Percentiles rank a stretch among this genome's conserved stretches.
These are phyloP conservation scores for Fusarium sarcochroum DNA, from an alignment of 2,329 filamentous ascomycete species.

Conservation along the genomic window DNA sequence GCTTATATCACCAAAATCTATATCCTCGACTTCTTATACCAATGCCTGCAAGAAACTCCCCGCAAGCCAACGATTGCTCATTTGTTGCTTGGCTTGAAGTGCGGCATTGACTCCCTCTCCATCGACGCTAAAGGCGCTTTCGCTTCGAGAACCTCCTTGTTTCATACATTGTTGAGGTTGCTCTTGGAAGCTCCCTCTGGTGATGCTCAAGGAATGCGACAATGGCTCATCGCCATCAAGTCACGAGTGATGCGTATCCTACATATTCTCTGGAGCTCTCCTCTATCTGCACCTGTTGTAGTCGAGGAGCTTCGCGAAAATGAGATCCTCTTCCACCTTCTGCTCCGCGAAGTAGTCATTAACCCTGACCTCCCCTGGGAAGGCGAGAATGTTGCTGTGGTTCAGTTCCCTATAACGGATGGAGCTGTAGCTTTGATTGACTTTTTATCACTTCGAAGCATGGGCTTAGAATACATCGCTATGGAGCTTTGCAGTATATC, in stretches of 20 bases:
- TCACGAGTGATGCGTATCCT: constrained; percentile 80
- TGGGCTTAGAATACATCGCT: constrained; percentile 86
- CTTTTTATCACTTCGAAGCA: constrained; percentile 82
- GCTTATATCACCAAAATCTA: constrained; percentile 86
- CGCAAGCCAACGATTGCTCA: constrained; percentile 90
- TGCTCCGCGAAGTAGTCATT: constrained; percentile 80
- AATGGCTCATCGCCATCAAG: constrained; percentile 79
- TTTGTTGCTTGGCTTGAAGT: constrained; percentile 88
- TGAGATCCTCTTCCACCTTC: constrained; percentile 83
- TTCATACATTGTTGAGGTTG: constrained; percentile 85
- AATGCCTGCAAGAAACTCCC: constrained; percentile 81
- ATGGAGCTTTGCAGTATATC: constrained; percentile 86
- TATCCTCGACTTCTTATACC: constrained; percentile 87
- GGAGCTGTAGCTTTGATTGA: constrained; percentile 80
- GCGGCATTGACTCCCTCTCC: constrained; percentile 77
- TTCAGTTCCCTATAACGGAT: constrained; percentile 77
- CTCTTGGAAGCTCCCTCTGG: constrained; percentile 77
- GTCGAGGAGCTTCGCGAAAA: constrained; percentile 84
- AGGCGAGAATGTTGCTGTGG: constrained; percentile 69
- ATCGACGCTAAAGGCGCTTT: constrained; percentile 79
- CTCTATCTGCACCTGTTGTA: constrained; percentile 80
- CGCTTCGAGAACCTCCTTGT: constrained; percentile 79
- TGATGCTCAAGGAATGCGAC: constrained; percentile 71
- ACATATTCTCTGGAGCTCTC: constrained; percentile 85
- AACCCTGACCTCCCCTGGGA: constrained; percentile 81